Conservation (phyloP, 2,329 filamentous ascomycete genomes). For the Thermomyces lanuginosus region DNA sequence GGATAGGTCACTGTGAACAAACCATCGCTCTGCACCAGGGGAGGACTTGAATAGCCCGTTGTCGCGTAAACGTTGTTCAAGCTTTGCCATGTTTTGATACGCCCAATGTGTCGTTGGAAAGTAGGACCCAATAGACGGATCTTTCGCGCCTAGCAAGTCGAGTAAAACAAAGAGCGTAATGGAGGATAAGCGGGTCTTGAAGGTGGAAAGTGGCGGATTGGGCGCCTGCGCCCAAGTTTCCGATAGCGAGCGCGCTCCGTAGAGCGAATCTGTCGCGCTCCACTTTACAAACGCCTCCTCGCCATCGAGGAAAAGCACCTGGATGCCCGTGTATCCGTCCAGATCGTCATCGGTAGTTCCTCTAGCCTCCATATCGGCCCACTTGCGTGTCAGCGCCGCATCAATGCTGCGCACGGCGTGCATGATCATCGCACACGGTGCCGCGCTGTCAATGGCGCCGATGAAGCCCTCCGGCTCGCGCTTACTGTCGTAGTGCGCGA, state of each 20-base stretch:
- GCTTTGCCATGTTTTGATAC: slow-evolving; percentile 55
- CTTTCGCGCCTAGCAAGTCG: slow-evolving; percentile 60
- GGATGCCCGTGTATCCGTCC: slow-evolving; percentile 66
- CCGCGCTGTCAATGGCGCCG: slow-evolving; percentile 84
- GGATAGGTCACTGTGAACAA: slow-evolving; percentile 47
- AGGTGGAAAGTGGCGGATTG: slow-evolving; percentile 58
- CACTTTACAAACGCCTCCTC: slow-evolving; percentile 81
- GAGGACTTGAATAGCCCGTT: slow-evolving; percentile 51
- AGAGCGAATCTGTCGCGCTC: slow-evolving; percentile 69
- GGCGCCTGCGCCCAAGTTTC: slow-evolving; percentile 58
- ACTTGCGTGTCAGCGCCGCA: slow-evolving; percentile 61
- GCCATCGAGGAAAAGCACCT: slow-evolving; percentile 79
- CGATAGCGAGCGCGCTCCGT: slow-evolving; percentile 71
- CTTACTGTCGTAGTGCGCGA: slow-evolving; percentile 88
- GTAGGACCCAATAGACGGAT: slow-evolving; percentile 64
- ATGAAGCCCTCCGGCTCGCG: slow-evolving; percentile 69
- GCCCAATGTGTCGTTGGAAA: slow-evolving; percentile 89
- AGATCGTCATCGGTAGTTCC: slow-evolving; percentile 37
- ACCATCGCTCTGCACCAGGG: slow-evolving; percentile 35
- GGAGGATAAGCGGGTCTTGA: slow-evolving; percentile 54
- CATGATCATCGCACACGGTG: slow-evolving; percentile 85
- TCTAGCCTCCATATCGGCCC: slow-evolving; percentile 52
- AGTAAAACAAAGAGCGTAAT: slow-evolving; percentile 86
- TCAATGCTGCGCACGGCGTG: slow-evolving; percentile 71
- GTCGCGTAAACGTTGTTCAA: slow-evolving; percentile 58